Conservation (phyloP, 345 rosid species). For the Streptanthus diversifolius region DNA sequence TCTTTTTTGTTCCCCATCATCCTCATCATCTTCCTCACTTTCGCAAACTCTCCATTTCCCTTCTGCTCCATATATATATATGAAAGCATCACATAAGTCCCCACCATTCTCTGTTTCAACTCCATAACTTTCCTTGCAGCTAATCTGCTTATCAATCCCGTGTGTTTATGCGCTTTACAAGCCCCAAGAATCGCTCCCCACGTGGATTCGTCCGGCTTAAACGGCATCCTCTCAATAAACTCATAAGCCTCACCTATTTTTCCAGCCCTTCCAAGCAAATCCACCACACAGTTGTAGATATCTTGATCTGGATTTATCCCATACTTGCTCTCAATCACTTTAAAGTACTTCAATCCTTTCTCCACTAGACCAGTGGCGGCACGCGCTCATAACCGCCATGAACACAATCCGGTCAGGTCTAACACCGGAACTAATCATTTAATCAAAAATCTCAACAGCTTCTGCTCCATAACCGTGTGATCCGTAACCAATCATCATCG, state of each 20-base stretch:
- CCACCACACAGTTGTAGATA: conserved; percentile 78
- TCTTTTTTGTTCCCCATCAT: conserved; percentile 63
- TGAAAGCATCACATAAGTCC: conserved; percentile 67
- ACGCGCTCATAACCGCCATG: conserved; percentile 83
- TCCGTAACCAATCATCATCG: conserved; percentile 94
- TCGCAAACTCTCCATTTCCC: conserved; percentile 69
- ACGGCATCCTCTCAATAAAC: conserved; percentile 67
- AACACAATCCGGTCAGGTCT: conserved; percentile 76
- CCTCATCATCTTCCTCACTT: conserved; percentile 60
- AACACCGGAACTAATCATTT: conserved; percentile 68
- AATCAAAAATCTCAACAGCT: conserved; percentile 66
- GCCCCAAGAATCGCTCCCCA: conserved; percentile 88
- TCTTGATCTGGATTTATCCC: conserved; percentile 51
- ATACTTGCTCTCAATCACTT: conserved; percentile 48
- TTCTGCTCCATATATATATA: conserved; percentile 74
- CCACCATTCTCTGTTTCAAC: conserved; percentile 57
- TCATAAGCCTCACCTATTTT: conserved; percentile 76
- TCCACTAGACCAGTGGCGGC: conserved; percentile 86
- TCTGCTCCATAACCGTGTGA: conserved; percentile 72
- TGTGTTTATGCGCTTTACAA: conserved; percentile 59
- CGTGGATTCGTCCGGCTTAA: conserved; percentile 67
- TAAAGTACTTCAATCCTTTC: conserved; percentile 71
- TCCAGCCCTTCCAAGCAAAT: conserved; percentile 89
- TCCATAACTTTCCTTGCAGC: conserved; percentile 63
- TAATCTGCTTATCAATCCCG: conserved; percentile 49